Percentiles rank a stretch among this genome's conserved stretches.
These are phyloP conservation scores for Clathrospora elynae DNA, from an alignment of 2,329 filamentous ascomycete species.

Conservation along the genomic window DNA sequence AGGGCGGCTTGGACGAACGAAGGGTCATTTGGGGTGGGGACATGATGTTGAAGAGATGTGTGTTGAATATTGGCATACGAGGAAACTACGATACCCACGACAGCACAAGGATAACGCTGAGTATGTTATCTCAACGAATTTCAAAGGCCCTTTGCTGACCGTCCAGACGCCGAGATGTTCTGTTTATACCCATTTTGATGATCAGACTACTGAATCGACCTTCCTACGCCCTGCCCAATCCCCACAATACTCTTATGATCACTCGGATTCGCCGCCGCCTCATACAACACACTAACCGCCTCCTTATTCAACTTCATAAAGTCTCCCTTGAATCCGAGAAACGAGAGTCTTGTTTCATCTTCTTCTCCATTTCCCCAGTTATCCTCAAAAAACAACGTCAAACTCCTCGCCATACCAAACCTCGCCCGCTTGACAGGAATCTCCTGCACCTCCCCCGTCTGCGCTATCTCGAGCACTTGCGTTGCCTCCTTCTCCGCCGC, in stretches of 20 bases:
- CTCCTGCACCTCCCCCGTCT: constrained; percentile 82
- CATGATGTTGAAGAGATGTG: too few relatives aligned
- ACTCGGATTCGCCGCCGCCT: constrained; percentile 87
- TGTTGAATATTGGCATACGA: constrained; percentile 8
- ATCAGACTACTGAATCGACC: constrained; percentile 8
- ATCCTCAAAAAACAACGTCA: constrained; percentile 88
- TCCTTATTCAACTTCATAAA: constrained; percentile 86
- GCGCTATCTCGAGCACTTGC: constrained; percentile 77
- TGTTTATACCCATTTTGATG: background rate
- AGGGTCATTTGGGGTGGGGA: background rate
- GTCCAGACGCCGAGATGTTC: constrained; percentile 13
- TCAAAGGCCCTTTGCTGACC: constrained; percentile 18
- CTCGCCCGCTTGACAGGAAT: constrained; percentile 83
- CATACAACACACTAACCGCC: constrained; percentile 86
- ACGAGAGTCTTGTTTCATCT: constrained; percentile 77
- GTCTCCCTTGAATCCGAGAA: constrained; percentile 91
- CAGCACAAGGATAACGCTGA: constrained; percentile 18
- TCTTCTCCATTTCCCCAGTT: constrained; percentile 81
- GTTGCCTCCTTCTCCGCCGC: constrained; percentile 72
- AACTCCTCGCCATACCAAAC: constrained; percentile 81
- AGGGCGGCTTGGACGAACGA: background rate
- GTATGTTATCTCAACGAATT: constrained; percentile 22
- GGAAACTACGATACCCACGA: constrained; percentile 27
- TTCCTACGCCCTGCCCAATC: constrained; percentile 44
- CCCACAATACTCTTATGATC: constrained; percentile 70